A percentile compares a stretch with the other conserved stretches of the same genome.
Evolutionary conservation across 805 yeast species (phyloP).

Genomic region (Suhomyces vadensis): DNA sequence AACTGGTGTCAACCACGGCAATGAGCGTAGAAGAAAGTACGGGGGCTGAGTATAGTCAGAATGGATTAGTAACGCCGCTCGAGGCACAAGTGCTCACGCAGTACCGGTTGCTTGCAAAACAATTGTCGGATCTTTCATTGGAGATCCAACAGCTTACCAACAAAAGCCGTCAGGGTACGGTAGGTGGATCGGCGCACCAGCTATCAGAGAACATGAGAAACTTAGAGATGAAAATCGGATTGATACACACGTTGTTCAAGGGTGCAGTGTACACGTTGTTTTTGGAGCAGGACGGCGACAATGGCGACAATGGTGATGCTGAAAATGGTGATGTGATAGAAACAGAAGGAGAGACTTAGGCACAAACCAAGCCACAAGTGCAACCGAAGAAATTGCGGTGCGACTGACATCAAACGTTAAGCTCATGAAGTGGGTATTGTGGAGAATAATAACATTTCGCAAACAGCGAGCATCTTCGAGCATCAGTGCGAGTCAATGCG

Average conservation of each 20-base stretch:
- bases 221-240: conserved; percentile 61
- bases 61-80: conserved; percentile 22
- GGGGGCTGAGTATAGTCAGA: not conserved
- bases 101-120: conserved; percentile 38
- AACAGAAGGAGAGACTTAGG: not conserved
- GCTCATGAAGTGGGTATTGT: no score
- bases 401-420: no score
- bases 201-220: conserved; percentile 52
- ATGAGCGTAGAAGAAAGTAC: conserved; percentile 2
- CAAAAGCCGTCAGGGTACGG: conserved; percentile 11
- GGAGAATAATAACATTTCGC: no score
- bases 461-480: no score
- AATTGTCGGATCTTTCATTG: conserved; percentile 30
- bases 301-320: conserved; percentile 2
- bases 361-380: not conserved
- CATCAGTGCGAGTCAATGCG: no score
- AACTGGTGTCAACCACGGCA: not conserved
- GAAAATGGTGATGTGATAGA: not conserved
- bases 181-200: conserved; percentile 26
- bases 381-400: no score
- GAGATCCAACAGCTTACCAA: conserved; percentile 34
- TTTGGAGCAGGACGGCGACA: conserved; percentile 44
- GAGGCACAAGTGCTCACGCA: conserved; percentile 39
- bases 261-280: conserved; percentile 70
- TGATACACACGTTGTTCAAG: conserved; percentile 65